These are phyloP conservation scores for Thymus mandschuricus DNA, from an alignment of 257 asterid genomes.

Conservation along the genomic window DNA sequence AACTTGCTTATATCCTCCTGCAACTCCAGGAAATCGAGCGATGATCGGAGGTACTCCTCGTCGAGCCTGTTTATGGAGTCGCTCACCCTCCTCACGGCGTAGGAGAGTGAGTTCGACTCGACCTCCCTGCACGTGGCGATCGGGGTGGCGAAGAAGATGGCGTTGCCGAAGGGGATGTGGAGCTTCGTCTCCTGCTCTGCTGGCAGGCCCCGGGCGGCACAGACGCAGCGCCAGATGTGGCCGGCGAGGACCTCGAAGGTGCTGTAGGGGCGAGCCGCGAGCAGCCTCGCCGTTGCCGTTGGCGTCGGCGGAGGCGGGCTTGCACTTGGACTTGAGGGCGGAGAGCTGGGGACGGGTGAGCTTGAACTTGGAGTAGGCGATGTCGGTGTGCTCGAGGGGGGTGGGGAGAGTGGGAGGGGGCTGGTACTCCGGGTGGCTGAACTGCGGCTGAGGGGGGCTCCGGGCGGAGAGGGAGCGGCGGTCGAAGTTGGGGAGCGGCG, in stretches of 20 bases:
- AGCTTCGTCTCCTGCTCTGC: constrained; percentile 23
- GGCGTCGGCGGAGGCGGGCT: neutral
- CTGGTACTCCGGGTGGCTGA: constrained; percentile 23
- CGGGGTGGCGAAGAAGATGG: constrained; percentile 23
- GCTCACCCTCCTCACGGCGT: neutral
- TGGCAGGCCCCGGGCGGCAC: constrained; percentile 3
- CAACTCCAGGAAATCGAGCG: constrained; percentile 6
- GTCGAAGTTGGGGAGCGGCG: constrained; percentile 15
- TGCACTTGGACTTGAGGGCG: constrained; percentile 20
- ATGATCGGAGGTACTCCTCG: constrained; percentile 23
- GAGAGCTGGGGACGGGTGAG: constrained; percentile 10
- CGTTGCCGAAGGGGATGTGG: constrained; percentile 28
- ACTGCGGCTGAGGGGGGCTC: neutral
- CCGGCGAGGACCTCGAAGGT: constrained; percentile 25
- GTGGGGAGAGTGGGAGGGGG: constrained; percentile 16
- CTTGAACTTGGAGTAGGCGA: constrained; percentile 15
- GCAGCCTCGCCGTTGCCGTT: too few relatives aligned
- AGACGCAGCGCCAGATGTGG: constrained; percentile 23
- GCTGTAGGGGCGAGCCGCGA: neutral
- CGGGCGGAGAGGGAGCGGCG: constrained; percentile 18
- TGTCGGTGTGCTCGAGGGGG: constrained; percentile 3
- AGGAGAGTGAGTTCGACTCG: neutral
- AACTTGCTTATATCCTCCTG: neutral
- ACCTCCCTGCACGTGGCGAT: constrained; percentile 26
- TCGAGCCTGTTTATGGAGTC: neutral